These are phyloP conservation scores for Leccinum incarnatum DNA, from an alignment of 768 basidiomycete genomes.

Conservation along the genomic window DNA sequence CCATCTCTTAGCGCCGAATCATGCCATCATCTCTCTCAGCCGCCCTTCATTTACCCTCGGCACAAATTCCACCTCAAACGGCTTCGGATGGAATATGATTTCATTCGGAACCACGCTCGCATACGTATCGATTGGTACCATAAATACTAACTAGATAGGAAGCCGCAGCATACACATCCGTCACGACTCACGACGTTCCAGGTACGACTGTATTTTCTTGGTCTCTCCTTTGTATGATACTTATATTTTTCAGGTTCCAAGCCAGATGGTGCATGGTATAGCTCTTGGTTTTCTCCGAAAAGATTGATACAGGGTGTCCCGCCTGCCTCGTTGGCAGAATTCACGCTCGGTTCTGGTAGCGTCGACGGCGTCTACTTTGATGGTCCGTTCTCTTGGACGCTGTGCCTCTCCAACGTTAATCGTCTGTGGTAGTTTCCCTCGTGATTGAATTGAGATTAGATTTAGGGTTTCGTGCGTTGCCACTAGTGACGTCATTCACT, in stretches of 20 bases:
- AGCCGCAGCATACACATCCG: constrained; percentile 28
- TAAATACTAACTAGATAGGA: constrained; percentile 30
- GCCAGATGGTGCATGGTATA: constrained; percentile 43
- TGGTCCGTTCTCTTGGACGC: constrained; percentile 33
- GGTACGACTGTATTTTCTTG: constrained; percentile 4
- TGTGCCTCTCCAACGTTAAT: background rate
- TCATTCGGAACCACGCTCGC: constrained; percentile 48
- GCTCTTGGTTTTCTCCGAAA: background rate
- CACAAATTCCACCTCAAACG: constrained; percentile 55
- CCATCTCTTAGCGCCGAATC: background rate
- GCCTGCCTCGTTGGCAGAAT: constrained; percentile 68
- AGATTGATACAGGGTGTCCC: constrained; percentile 50
- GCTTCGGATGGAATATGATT: constrained; percentile 53
- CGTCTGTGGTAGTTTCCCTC: constrained; percentile 46
- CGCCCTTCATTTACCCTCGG: constrained; percentile 34
- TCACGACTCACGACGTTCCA: constrained; percentile 21
- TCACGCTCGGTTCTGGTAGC: constrained; percentile 49
- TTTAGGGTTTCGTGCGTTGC: background rate
- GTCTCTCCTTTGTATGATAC: background rate
- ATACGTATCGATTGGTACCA: constrained; percentile 44
- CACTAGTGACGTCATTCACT: background rate
- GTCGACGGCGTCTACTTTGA: constrained; percentile 52
- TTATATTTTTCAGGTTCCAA: constrained; percentile 41
- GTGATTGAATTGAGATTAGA: constrained; percentile 29
- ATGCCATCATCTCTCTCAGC: constrained; percentile 16